These are phyloP conservation scores for Paecilomyces dactylethromorphus DNA, from an alignment of 2,329 filamentous ascomycete species.

Conservation along the genomic window DNA sequence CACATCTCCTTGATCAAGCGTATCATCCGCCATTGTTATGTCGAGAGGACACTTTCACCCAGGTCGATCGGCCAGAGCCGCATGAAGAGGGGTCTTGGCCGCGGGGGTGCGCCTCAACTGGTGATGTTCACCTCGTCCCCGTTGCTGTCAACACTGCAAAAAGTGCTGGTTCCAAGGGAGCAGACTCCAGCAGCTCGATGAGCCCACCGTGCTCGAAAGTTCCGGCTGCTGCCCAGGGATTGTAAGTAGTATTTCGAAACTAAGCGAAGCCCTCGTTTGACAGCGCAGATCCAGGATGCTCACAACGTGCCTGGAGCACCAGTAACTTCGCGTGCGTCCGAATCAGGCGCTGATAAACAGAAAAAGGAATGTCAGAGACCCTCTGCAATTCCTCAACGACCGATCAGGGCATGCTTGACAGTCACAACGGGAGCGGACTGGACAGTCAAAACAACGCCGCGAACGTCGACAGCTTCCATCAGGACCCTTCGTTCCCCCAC, in stretches of 20 bases:
- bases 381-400: background rate
- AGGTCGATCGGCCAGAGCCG: slow-evolving; percentile 8
- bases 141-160: background rate
- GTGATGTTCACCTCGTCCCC: background rate
- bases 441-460: background rate
- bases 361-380: background rate
- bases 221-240: background rate
- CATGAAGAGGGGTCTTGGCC: slow-evolving; percentile 6
- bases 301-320: background rate
- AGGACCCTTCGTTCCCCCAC: background rate
- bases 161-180: background rate
- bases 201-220: background rate
- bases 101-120: slow-evolving; percentile 1
- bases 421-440: background rate
- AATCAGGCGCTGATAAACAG: background rate
- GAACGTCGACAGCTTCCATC: background rate
- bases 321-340: background rate
- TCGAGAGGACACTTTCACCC: slow-evolving; percentile 8
- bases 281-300: background rate
- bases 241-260: background rate
- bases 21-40: slow-evolving; percentile 19
- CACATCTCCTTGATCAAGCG: slow-evolving; percentile 8
- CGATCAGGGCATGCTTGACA: background rate
- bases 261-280: background rate
- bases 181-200: background rate